These are phyloP conservation scores for Phaeotremella skinneri DNA, from an alignment of 768 basidiomycete genomes.

Conservation along the genomic window DNA sequence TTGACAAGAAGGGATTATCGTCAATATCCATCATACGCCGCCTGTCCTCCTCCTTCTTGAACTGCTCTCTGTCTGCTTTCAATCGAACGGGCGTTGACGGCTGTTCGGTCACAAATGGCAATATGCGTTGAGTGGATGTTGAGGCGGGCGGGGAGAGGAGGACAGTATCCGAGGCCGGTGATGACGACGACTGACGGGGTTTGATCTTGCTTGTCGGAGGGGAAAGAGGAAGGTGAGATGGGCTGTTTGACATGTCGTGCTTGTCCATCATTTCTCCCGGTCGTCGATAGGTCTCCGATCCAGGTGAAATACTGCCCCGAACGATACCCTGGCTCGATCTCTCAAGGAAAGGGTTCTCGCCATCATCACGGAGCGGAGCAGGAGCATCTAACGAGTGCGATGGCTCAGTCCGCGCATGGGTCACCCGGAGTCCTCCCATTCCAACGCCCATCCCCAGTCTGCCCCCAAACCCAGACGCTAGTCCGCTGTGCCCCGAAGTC, in stretches of 20 bases:
- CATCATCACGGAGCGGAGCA: neutral
- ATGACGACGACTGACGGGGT: constrained; percentile 12
- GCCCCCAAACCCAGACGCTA: neutral
- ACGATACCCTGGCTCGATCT: constrained; percentile 6
- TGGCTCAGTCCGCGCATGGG: neutral
- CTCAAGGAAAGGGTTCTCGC: constrained; percentile 35
- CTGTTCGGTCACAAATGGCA: too few species aligned
- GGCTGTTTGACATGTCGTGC: constrained; percentile 5
- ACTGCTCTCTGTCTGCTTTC: constrained; percentile 1
- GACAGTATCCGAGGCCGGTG: too few species aligned
- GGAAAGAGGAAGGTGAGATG: neutral
- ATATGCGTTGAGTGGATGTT: too few species aligned
- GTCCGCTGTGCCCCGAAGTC: constrained; percentile 1
- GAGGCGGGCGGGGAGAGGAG: too few species aligned
- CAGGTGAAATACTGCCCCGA: constrained; percentile 21
- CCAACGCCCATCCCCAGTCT: constrained; percentile 34
- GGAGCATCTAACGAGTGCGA: constrained; percentile 6
- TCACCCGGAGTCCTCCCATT: too few species aligned
- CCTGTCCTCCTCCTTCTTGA: constrained; percentile 7
- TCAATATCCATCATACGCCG: constrained; percentile 30
- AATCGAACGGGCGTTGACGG: neutral
- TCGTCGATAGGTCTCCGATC: constrained; percentile 18
- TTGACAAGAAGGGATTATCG: constrained; percentile 38
- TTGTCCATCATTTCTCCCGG: constrained; percentile 6
- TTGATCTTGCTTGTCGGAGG: neutral